A percentile compares a stretch with the other conserved stretches of the same genome.
Evolutionary conservation across 2,329 filamentous ascomycete genomes (phyloP).

Genomic region (Zarea fungicola): DNA sequence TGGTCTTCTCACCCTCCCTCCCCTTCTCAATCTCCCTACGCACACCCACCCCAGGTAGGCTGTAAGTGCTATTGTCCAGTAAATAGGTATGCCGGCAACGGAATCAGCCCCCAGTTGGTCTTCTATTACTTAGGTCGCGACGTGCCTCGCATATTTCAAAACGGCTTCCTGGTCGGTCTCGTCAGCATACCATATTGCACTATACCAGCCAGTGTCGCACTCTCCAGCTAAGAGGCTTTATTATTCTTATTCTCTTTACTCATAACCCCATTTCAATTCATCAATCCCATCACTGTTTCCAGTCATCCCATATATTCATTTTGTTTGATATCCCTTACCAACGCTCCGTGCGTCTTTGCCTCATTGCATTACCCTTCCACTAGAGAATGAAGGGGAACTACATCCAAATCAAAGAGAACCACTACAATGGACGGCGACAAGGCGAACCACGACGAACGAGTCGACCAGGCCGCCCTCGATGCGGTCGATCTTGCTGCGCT

Average conservation of each 20-base stretch:
- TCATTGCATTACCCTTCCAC: not conserved
- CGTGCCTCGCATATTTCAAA: not conserved
- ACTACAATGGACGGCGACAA: slow-evolving; percentile 22
- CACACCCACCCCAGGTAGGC: not conserved
- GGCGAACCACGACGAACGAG: slow-evolving; percentile 13
- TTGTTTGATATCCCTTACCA: not conserved
- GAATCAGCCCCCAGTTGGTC: slow-evolving; percentile 4
- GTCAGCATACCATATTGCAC: too few species aligned
- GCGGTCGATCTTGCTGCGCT: slow-evolving; percentile 35
- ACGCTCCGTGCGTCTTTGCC: not conserved
- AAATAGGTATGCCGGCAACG: not conserved
- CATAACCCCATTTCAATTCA: too few species aligned
- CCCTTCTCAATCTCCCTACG: not conserved
- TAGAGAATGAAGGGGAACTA: slow-evolving; percentile 13
- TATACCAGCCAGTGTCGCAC: too few species aligned
- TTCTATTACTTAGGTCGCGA: slow-evolving; percentile 7
- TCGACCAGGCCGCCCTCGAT: slow-evolving; percentile 29
- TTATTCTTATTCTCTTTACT: too few species aligned
- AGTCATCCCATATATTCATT: too few species aligned
- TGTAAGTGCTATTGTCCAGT: not conserved
- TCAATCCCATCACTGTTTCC: too few species aligned
- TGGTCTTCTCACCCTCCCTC: not conserved
- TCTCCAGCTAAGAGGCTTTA: too few species aligned
- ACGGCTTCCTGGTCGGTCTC: not conserved
- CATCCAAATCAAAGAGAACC: slow-evolving; percentile 3